Conservation (phyloP, 2,329 filamentous ascomycete genomes). For the Fonsecaea pugnacius region DNA sequence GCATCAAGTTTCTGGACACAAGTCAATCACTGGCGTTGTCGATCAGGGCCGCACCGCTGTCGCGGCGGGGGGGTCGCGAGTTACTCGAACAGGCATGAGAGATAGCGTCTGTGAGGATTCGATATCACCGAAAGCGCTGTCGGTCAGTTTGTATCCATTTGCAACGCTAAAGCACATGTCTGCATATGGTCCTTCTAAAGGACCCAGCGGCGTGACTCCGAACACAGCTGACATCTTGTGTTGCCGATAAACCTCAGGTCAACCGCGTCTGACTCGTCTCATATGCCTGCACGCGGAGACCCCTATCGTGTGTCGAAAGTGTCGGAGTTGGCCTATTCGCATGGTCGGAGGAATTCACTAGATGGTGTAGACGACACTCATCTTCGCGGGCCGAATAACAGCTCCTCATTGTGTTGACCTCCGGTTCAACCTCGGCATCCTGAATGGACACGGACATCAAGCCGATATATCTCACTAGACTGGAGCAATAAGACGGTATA, state of each 20-base stretch:
- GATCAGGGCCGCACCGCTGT: background rate
- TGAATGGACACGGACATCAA: too few species aligned
- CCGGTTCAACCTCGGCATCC: too few species aligned
- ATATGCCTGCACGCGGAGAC: too few species aligned
- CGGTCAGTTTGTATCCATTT: background rate
- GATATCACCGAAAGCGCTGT: background rate
- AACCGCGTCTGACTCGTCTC: too few species aligned
- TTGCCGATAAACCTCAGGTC: background rate
- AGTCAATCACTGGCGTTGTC: background rate
- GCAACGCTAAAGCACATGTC: background rate
- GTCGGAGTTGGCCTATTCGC: too few species aligned
- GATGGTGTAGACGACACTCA: too few species aligned
- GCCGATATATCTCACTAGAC: too few species aligned
- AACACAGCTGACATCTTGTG: background rate
- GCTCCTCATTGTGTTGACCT: too few species aligned
- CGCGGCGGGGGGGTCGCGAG: background rate
- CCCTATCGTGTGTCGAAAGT: too few species aligned
- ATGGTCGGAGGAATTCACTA: too few species aligned
- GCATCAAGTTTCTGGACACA: background rate
- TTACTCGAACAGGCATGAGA: conserved; percentile 20
- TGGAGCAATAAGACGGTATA: too few species aligned
- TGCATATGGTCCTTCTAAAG: background rate
- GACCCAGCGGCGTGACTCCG: background rate
- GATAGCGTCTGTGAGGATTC: background rate
- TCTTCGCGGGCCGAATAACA: too few species aligned